Evolutionary conservation across 306 rosid species (phyloP), one percentile per base, ranked within the genome.

Genomic region (Inga laurina): DNA sequence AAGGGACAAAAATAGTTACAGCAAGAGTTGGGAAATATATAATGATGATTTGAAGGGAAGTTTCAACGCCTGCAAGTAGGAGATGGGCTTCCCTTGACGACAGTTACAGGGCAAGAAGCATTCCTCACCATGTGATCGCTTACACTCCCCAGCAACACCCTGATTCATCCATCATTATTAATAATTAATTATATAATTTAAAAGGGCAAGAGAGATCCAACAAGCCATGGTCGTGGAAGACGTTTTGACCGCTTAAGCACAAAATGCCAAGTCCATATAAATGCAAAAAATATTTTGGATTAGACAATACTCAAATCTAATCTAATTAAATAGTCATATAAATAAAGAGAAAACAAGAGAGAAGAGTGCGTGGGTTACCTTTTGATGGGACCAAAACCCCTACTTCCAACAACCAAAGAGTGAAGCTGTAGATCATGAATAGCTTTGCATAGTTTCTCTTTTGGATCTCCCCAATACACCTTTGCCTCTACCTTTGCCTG

Each of bases 401-500:
- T 88, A 77, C 95, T 94, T 74, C 97, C 98, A 84, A 92, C 75
- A 77, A 92, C 92, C 84, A 94, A 89, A 44, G 90, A 85, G 44
- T 92, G 79, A 15, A 94, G 82, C 37, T 90, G 88, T 37, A 93
- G 96, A 84, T 91, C 88, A 77, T 84, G 83, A 78, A 89, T 91
- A 54, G 94, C 94, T 52, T 65, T 80, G 81, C 91, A 88, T 70
- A 93, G 52, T 84, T 93, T 93, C 81, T 89, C 93, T 69, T 91
- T 89, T 81, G 97, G 93, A 88, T 92, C 93, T 5, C 98, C 97
- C 98, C 97, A 92, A 10, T 94, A 94, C n/a, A 94, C 95, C 85
- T 94, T 94, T 44, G 91, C 97, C 86, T 86, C 77, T 75, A 79
- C 94, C 83, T 85, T 91, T 11, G 82, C 93, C 95, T 91, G 86